These are phyloP conservation scores for Diversispora eburnea DNA, from an alignment of 192 early-diverging fungal species.

Conservation along the genomic window DNA sequence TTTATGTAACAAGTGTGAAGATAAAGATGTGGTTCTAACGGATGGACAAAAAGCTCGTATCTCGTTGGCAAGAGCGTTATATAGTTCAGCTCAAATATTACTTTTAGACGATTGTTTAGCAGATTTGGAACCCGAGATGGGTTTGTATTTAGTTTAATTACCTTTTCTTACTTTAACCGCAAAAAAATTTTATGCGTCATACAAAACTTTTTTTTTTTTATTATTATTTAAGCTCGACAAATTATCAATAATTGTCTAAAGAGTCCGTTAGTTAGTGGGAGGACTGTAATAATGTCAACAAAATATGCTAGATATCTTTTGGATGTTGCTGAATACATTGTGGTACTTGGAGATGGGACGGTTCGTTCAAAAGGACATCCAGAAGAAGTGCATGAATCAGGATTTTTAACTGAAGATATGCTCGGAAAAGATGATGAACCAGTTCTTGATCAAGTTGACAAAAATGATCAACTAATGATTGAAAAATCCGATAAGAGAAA, in stretches of 20 bases:
- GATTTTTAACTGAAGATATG: slow-evolving; percentile 35
- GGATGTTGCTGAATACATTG: slow-evolving; percentile 51
- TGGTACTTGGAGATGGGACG: slow-evolving; percentile 49
- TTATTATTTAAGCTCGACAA: slow-evolving; percentile 56
- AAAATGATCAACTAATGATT: background rate
- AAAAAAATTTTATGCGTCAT: background rate
- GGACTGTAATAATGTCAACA: slow-evolving; percentile 86
- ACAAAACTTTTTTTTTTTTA: background rate
- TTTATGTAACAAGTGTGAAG: slow-evolving; percentile 47
- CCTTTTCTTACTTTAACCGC: background rate
- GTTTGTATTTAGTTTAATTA: slow-evolving; percentile 4
- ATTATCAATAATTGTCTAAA: slow-evolving; percentile 74
- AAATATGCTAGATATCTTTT: slow-evolving; percentile 70
- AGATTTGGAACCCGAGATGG: slow-evolving; percentile 78
- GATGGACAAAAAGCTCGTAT: slow-evolving; percentile 91
- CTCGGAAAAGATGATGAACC: slow-evolving; percentile 5
- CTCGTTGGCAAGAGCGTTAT: slow-evolving; percentile 82
- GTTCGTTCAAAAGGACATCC: slow-evolving; percentile 36
- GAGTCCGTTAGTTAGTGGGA: slow-evolving; percentile 63
- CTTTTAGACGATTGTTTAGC: slow-evolving; percentile 86
- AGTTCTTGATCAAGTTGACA: background rate
- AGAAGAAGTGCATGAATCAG: slow-evolving; percentile 36
- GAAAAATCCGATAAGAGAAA: slow-evolving; percentile 34
- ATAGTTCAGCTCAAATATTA: slow-evolving; percentile 61
- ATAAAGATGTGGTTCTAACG: slow-evolving; percentile 81